These are phyloP conservation scores for Chytriomyces hyalinus DNA, from an alignment of 192 early-diverging fungal genomes.

Conservation along the genomic window DNA sequence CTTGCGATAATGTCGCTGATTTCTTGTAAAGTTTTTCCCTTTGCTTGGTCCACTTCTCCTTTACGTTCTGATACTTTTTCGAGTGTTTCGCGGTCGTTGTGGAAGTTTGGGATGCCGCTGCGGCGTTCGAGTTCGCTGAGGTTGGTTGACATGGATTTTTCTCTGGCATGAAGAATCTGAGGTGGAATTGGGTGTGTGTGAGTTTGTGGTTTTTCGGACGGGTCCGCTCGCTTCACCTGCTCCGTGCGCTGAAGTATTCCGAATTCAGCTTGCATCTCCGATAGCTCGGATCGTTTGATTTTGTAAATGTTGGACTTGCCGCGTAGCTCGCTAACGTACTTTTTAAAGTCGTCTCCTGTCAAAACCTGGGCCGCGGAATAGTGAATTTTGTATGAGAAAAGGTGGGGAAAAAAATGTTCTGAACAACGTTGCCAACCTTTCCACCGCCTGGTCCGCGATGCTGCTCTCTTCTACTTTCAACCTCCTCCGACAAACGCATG, in stretches of 20 bases:
- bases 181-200: too few species aligned
- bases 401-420: too few species aligned
- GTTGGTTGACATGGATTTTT: conserved; percentile 24
- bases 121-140: conserved; percentile 32
- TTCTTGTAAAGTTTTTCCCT: conserved; percentile 60
- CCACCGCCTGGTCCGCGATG: conserved; percentile 34
- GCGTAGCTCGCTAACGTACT: conserved; percentile 64
- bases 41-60: conserved; percentile 61
- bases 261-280: conserved; percentile 54
- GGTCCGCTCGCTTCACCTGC: too few species aligned
- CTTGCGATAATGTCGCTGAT: conserved; percentile 58
- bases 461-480: conserved; percentile 49
- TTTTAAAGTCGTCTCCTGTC: conserved; percentile 70
- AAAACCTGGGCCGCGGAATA: conserved; percentile 47
- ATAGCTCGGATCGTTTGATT: conserved; percentile 58
- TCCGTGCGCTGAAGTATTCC: conserved; percentile 63
- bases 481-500: conserved; percentile 38
- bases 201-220: too few species aligned
- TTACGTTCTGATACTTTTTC: conserved; percentile 62
- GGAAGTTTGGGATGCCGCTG: conserved; percentile 29
- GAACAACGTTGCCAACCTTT: too few species aligned
- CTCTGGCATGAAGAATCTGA: conserved; percentile 21
- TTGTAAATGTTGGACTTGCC: conserved; percentile 66
- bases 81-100: conserved; percentile 21
- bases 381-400: too few species aligned